Evolutionary conservation across 352 stramenopile genomes (phyloP), one percentile per base, ranked within the genome.

Genomic region (Phytophthora pistaciae): DNA sequence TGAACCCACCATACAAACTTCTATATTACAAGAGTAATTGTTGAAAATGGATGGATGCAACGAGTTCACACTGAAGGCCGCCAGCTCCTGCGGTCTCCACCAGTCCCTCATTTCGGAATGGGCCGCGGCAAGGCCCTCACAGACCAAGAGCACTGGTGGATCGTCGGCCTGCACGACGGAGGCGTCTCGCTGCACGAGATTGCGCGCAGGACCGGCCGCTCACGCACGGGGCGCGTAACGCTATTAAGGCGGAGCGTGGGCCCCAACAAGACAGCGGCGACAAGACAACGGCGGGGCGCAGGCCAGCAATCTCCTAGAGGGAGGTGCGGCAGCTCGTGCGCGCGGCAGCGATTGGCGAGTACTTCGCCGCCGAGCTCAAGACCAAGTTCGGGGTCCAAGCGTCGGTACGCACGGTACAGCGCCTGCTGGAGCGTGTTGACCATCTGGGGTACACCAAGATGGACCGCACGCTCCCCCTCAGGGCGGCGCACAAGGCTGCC

Each of bases 81-180:
- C 36, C 11, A 44, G 11, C 36, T 13, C 11, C 11, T 44, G 11
- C 36, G 14, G 11, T 18, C 36, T 44, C 36, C 36, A 18, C 36
- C 36, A 44, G 36, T 18, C 11, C 11, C 36, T 49, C 40, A 49
- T 5, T 49, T 49, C 16, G 5, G 16, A 61, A 61, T 61, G 36
- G 55, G 33, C 36, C 31, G 21, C n/a, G 55, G 20, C 36, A 61
- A 52, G 36, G 55, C 36, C 33, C 33, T 36, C 36, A 23, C 36
- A 1, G n/a, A 36, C 1, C 20, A 61, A 61, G 55, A 52, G 13
- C 23, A 61, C 21, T 52, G 55, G 20, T 52, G 9, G 3, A 23
- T 61, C 31, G 23, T 61, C 16, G 55, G 55, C 1, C 55, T 52
- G n/a, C 20, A 61, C 55, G 36, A 50, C 21, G 36, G 55, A 21